Conservation (phyloP, 208 protist genomes). For the Wallacemonas collosoma region DNA sequence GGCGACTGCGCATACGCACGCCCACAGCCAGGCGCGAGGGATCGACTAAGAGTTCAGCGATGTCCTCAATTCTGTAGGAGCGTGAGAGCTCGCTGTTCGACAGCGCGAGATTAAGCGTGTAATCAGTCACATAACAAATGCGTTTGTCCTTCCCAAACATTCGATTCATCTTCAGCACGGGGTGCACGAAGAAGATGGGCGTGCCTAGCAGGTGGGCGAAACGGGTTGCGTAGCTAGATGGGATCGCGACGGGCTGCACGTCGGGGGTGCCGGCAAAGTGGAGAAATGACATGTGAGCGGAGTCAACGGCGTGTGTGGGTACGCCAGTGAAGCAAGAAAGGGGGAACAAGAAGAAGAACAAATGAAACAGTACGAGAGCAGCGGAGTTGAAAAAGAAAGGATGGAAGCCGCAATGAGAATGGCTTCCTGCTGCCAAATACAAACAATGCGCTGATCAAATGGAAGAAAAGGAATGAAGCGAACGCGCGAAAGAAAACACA, state of each 20-base stretch:
- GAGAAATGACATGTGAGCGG: neutral
- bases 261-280: neutral
- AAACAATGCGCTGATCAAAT: too few relatives aligned
- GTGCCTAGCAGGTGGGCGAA: constrained; percentile 30
- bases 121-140: constrained; percentile 45
- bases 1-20: constrained; percentile 34
- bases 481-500: constrained; percentile 3
- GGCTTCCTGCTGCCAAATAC: too few relatives aligned
- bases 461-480: neutral
- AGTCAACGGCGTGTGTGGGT: neutral
- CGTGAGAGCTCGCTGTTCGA: constrained; percentile 23
- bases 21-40: constrained; percentile 20
- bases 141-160: constrained; percentile 19
- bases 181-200: constrained; percentile 32
- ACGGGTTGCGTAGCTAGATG: neutral
- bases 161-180: constrained; percentile 27
- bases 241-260: constrained; percentile 16
- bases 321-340: neutral
- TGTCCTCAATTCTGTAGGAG: constrained; percentile 45
- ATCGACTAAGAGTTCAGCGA: constrained; percentile 31
- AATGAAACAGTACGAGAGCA: constrained; percentile 8
- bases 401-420: neutral
- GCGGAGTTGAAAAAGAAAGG: neutral
- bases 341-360: neutral
- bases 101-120: constrained; percentile 35